Base-by-base conservation (phyloP, 495 filamentous ascomycete genomes). In the Talaromyces ruber region DNA sequence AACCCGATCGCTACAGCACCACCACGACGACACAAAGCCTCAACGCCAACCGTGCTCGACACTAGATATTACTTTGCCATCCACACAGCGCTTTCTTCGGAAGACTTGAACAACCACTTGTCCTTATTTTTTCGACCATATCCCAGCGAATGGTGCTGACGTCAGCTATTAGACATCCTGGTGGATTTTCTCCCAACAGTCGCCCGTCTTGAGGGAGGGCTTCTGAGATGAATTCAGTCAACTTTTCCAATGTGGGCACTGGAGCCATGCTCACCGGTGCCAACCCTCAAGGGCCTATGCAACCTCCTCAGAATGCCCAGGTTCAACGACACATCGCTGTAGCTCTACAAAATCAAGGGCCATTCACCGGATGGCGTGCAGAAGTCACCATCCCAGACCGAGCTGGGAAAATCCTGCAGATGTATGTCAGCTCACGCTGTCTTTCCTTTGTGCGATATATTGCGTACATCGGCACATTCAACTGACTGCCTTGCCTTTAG, bases 191-290 rank as follows among this genome's bases (percentile, higher is more conserved):
- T 73, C 66, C 28, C 34, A 63, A 69, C 69, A 68, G 70, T 62
- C 70, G 74, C 76, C 74, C 77, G 70, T 72, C 74, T 64, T 74
- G 70, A 43, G 26, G 54, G 71, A 54, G 77, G 75, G 75, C 72
- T 72, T 69, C 72, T 67, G 72, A 70, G 70, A 80, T 82, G 79
- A 82, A 82, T 78, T 71, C 75, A 60, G 75, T 68, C 65, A 75
- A 77, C 63, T 79, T 79, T 62, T 63, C 72, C 63, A 80, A 82
- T 64, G 69, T 71, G 59, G 74, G 72, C 67, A 30, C 39, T 34
- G 74, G 70, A 66, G 75, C 59, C 64, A 73, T 78, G 73, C 70
- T 70, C 56, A 71, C 65, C 47, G 68, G 67, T 58, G 71, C 71
- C 65, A 74, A 73, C 51, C 69, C 75, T 51, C 72, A 64, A 58